A percentile compares a stretch with the other conserved stretches of the same genome.
phyloP scores from a whole-genome alignment of 2,329 filamentous ascomycete species.

The Bipolaris zeicola region DNA sequence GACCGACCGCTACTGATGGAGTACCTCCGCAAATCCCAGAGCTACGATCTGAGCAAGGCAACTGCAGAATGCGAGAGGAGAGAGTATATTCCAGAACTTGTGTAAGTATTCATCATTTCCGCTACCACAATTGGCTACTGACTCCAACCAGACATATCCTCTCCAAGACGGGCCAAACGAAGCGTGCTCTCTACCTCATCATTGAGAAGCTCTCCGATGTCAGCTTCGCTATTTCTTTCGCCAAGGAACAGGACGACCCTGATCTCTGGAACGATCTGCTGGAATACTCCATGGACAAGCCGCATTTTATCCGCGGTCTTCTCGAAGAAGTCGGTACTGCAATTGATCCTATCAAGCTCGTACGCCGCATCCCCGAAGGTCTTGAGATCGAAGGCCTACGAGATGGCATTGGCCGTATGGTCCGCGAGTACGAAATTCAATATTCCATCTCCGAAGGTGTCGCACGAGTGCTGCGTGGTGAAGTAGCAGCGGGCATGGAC shows the following conservation, averaged over 20 bases:
- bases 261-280: slow-evolving; percentile 95
- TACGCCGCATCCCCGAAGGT: slow-evolving; percentile 88
- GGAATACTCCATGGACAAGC: slow-evolving; percentile 97
- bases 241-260: slow-evolving; percentile 88
- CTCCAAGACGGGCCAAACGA: slow-evolving; percentile 92
- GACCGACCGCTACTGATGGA: slow-evolving; percentile 82
- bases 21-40: slow-evolving; percentile 81
- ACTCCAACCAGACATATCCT: slow-evolving; percentile 69
- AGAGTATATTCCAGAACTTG: slow-evolving; percentile 88
- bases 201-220: slow-evolving; percentile 93
- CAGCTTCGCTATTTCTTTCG: slow-evolving; percentile 89
- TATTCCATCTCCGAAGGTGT: slow-evolving; percentile 90
- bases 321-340: slow-evolving; percentile 93
- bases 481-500: slow-evolving; percentile 84
- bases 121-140: slow-evolving; percentile 10
- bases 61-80: slow-evolving; percentile 77
- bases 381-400: slow-evolving; percentile 89
- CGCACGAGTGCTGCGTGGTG: slow-evolving; percentile 81
- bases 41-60: slow-evolving; percentile 85
- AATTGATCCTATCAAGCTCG: slow-evolving; percentile 88
- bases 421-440: slow-evolving; percentile 95
- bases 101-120: slow-evolving; percentile 52
- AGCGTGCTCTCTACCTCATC: slow-evolving; percentile 88
- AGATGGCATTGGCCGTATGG: slow-evolving; percentile 86
- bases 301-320: slow-evolving; percentile 87